Conservation (phyloP, 2,329 filamentous ascomycete genomes). For the Hymenoscyphus infarciens region DNA sequence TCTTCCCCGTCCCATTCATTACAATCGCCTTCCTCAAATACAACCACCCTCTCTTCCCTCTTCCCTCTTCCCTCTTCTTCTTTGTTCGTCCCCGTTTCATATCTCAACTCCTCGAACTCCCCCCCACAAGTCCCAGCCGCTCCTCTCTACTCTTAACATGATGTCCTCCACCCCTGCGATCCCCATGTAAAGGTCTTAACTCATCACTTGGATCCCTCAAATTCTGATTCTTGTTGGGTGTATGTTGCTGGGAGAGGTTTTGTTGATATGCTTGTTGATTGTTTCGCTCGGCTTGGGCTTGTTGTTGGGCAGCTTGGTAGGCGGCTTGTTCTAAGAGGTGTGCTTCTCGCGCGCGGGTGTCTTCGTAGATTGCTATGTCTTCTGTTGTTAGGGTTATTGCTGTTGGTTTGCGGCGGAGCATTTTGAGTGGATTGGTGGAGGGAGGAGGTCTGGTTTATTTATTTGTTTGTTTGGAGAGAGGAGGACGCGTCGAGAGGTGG, state of each 20-base stretch:
- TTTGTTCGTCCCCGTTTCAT: background rate
- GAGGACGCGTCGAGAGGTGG: conserved; percentile 2
- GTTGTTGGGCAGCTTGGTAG: conserved; percentile 24
- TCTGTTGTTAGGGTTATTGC: conserved; percentile 65
- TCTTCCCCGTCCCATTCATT: background rate
- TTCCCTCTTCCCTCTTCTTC: background rate
- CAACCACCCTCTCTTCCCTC: background rate
- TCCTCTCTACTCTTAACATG: conserved; percentile 37
- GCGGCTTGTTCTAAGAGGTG: conserved; percentile 25
- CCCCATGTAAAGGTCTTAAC: conserved; percentile 17
- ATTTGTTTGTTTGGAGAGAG: background rate
- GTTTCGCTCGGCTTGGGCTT: conserved; percentile 20
- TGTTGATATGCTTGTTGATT: conserved; percentile 20
- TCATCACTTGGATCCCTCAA: conserved; percentile 24
- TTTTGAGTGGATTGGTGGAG: conserved; percentile 31
- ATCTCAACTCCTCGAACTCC: conserved; percentile 23
- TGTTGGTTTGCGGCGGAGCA: conserved; percentile 67
- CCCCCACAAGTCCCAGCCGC: conserved; percentile 35
- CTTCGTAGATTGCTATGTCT: conserved; percentile 68
- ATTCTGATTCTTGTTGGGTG: conserved; percentile 21
- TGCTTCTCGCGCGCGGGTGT: conserved; percentile 47
- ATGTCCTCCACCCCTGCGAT: conserved; percentile 20
- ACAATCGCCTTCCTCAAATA: background rate
- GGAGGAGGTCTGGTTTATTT: background rate
- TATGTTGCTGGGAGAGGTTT: conserved; percentile 11